A percentile compares a stretch with the other conserved stretches of the same genome.
phyloP scores from a whole-genome alignment of 2,329 filamentous ascomycete genomes.

The Myriosclerotinia curreyana region DNA sequence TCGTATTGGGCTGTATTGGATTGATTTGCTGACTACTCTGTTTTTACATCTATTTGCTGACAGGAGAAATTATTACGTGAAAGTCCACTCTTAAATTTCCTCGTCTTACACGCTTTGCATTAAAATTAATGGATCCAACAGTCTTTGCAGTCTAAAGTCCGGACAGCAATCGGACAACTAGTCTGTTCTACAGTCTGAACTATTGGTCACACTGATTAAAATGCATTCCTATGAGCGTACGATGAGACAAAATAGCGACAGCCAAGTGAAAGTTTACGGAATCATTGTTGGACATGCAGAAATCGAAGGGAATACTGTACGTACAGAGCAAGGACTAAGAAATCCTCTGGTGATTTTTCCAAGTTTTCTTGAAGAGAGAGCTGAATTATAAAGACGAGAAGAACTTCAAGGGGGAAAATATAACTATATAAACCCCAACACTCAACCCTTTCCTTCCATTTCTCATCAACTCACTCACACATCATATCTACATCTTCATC shows the following conservation, averaged over 20 bases:
- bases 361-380: not conserved
- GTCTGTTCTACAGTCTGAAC: no score
- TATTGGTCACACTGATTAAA: no score
- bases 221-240: not conserved
- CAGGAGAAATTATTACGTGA: not conserved
- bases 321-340: not conserved
- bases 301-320: not conserved
- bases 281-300: not conserved
- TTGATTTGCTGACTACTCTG: not conserved
- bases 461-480: not conserved
- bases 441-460: not conserved
- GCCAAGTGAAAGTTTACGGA: not conserved
- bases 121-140: no score
- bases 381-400: not conserved
- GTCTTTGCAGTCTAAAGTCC: no score
- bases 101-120: not conserved
- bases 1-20: not conserved
- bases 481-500: not conserved
- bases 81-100: not conserved
- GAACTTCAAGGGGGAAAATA: not conserved
- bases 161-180: no score
- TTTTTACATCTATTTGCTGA: not conserved
- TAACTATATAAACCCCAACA: slow-evolving; percentile 2
- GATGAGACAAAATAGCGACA: not conserved
- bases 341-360: not conserved